Conservation (phyloP, 176 grass and related monocot genomes). For the Bonia amplexicaulis region DNA sequence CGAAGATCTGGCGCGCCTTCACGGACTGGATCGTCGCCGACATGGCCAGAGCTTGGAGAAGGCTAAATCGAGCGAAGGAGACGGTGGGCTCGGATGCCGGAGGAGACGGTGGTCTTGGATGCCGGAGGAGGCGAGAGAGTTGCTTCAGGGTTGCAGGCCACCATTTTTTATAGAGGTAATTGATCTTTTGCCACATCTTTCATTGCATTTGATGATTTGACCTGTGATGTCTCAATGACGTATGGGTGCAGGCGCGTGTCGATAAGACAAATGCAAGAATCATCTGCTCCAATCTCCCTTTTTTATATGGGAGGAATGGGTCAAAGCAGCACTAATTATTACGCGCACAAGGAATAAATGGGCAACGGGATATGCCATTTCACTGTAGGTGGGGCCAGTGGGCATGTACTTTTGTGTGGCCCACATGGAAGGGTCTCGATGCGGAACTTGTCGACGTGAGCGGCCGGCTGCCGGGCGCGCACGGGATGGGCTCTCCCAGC, state of each 20-base stretch:
- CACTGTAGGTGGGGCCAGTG: too few relatives aligned
- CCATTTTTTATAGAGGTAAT: too few relatives aligned
- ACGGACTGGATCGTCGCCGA: conserved; percentile 45
- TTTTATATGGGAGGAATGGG: background rate
- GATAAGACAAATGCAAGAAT: too few relatives aligned
- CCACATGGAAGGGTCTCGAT: background rate
- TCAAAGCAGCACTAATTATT: background rate
- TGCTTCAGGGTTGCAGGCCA: background rate
- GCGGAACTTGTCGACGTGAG: background rate
- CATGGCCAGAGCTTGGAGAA: background rate
- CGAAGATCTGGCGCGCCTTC: conserved; percentile 59
- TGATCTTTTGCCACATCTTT: too few relatives aligned
- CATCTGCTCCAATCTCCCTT: too few relatives aligned
- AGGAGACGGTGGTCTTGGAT: background rate
- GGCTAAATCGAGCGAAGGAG: background rate
- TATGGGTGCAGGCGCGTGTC: too few relatives aligned
- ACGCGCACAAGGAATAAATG: background rate
- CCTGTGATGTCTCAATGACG: too few relatives aligned
- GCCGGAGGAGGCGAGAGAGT: background rate
- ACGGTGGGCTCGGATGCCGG: background rate
- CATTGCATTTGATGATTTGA: too few relatives aligned
- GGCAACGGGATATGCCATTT: too few relatives aligned
- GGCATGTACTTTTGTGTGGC: background rate
- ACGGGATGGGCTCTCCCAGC: background rate
- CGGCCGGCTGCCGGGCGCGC: background rate